phyloP scores from a whole-genome alignment of 441 rosid species.

The California macrophylla region DNA sequence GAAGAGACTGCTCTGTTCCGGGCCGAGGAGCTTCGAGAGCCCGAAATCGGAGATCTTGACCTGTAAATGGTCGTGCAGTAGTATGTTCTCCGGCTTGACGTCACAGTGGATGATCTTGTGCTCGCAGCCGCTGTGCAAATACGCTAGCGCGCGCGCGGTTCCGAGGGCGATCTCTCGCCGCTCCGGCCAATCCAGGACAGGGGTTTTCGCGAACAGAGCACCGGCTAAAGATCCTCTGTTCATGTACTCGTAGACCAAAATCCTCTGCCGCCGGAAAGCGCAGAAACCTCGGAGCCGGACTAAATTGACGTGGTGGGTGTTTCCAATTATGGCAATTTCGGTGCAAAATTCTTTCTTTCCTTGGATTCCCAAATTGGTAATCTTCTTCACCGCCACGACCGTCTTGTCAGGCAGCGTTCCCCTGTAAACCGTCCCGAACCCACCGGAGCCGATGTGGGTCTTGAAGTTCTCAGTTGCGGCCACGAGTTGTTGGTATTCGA shows the following conservation, averaged over 20 bases:
- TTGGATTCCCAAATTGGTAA: conserved; percentile 47
- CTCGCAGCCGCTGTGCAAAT: conserved; percentile 7
- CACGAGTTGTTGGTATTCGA: conserved; percentile 51
- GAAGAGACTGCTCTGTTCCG: conserved; percentile 3
- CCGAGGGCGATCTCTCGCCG: conserved; percentile 47
- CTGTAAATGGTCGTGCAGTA: conserved; percentile 2
- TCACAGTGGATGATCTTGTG: conserved; percentile 16
- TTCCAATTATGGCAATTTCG: conserved; percentile 70
- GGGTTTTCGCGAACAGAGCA: conserved; percentile 31
- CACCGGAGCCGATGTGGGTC: conserved; percentile 67
- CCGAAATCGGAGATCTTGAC: conserved; percentile 19
- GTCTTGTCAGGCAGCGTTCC: conserved; percentile 48
- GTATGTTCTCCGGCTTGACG: background rate
- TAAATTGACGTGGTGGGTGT: conserved; percentile 71
- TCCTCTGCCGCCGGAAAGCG: conserved; percentile 63
- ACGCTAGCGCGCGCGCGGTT: conserved; percentile 20
- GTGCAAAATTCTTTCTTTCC: conserved; percentile 69
- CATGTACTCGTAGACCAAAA: conserved; percentile 69
- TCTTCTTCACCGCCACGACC: conserved; percentile 42
- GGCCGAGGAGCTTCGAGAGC: conserved; percentile 11
- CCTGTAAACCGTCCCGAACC: conserved; percentile 65
- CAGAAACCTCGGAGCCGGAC: conserved; percentile 65
- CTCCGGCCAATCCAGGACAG: conserved; percentile 34
- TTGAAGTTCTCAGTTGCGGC: conserved; percentile 51
- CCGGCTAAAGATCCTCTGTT: conserved; percentile 52